Conservation (phyloP, 2,329 filamentous ascomycete species). For the Domatiomyces globalis region DNA sequence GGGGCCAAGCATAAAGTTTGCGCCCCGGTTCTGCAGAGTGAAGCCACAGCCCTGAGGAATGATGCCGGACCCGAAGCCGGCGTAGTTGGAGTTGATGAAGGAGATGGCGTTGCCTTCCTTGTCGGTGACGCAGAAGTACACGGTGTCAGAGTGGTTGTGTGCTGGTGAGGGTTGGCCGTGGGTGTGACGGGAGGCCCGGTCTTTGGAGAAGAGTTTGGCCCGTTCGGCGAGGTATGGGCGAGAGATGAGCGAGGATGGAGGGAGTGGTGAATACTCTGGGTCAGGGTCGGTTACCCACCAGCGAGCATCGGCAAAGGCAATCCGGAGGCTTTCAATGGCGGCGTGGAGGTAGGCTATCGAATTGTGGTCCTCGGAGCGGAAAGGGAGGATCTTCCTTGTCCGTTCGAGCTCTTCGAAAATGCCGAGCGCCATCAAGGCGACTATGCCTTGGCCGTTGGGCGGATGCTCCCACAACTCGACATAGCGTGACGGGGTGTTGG, state of each 20-base stretch:
- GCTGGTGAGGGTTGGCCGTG: slow-evolving; percentile 63
- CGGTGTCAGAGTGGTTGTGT: slow-evolving; percentile 75
- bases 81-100: slow-evolving; percentile 94
- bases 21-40: slow-evolving; percentile 83
- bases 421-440: slow-evolving; percentile 84
- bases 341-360: slow-evolving; percentile 67
- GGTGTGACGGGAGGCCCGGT: slow-evolving; percentile 38
- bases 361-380: slow-evolving; percentile 63
- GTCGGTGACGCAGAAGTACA: slow-evolving; percentile 84
- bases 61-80: slow-evolving; percentile 70
- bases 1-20: slow-evolving; percentile 58
- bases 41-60: slow-evolving; percentile 79
- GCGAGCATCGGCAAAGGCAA: slow-evolving; percentile 75
- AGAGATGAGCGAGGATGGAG: slow-evolving; percentile 59
- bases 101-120: slow-evolving; percentile 73
- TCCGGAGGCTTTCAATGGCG: slow-evolving; percentile 72
- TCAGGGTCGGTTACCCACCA: slow-evolving; percentile 87
- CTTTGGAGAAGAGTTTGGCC: slow-evolving; percentile 45
- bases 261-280: slow-evolving; percentile 30
- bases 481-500: slow-evolving; percentile 25
- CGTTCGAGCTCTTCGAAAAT: slow-evolving; percentile 78
- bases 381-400: slow-evolving; percentile 57
- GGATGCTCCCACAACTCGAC: slow-evolving; percentile 93
- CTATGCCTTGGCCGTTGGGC: slow-evolving; percentile 89
- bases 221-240: slow-evolving; percentile 61